phyloP scores from a whole-genome alignment of 495 filamentous ascomycete genomes.

The Aspergillus leporis region DNA sequence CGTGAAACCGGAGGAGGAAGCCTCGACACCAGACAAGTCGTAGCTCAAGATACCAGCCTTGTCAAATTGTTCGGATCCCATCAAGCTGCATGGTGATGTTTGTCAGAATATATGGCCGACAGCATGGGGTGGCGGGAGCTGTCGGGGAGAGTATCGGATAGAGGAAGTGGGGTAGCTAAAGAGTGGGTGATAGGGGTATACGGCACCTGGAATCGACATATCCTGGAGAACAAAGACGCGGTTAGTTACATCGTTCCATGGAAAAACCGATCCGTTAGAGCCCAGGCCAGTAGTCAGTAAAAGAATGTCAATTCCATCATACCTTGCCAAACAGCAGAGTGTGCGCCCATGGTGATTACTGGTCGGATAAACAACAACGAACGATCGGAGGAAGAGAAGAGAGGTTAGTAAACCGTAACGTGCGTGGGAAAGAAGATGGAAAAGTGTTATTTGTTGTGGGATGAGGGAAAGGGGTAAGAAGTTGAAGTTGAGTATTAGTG shows the following conservation, averaged over 20 bases:
- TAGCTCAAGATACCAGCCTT: constrained; percentile 83
- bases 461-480: neutral
- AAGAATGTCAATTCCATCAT: constrained; percentile 18
- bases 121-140: constrained; percentile 7
- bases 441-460: neutral
- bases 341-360: constrained; percentile 38
- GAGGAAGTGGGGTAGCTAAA: constrained; percentile 13
- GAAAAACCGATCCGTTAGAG: neutral
- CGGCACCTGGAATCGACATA: constrained; percentile 69
- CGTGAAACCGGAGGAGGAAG: constrained; percentile 64
- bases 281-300: neutral
- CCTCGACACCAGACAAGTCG: constrained; percentile 83
- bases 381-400: constrained; percentile 10
- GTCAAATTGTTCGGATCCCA: constrained; percentile 81
- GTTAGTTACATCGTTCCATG: constrained; percentile 19
- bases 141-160: constrained; percentile 10
- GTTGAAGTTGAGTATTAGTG: constrained; percentile 2
- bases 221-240: constrained; percentile 38
- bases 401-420: neutral
- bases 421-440: neutral
- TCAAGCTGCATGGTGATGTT: constrained; percentile 57
- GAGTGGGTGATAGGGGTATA: constrained; percentile 18
- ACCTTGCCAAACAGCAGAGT: constrained; percentile 60
- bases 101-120: constrained; percentile 18
- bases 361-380: constrained; percentile 19